Evolutionary conservation across 345 rosid species (phyloP).

Genomic region (Alliaria petiolata): DNA sequence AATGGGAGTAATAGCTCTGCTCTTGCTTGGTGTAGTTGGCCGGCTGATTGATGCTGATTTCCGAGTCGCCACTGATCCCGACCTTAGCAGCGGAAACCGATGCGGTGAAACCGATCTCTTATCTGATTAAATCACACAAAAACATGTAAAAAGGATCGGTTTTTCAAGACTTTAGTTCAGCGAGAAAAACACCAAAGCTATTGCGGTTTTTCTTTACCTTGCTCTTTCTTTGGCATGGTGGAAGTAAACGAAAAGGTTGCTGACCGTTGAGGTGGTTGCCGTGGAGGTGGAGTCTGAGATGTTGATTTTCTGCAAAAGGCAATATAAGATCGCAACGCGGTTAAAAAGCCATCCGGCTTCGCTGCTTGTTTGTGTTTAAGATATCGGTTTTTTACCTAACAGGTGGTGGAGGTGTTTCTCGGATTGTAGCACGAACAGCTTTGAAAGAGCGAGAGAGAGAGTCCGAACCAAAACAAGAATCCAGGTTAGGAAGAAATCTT

Average conservation of each 20-base stretch:
- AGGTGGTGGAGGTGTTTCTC: slow-evolving; percentile 49
- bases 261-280: slow-evolving; percentile 54
- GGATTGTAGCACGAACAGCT: slow-evolving; percentile 85
- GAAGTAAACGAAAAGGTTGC: slow-evolving; percentile 78
- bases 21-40: slow-evolving; percentile 64
- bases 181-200: not conserved
- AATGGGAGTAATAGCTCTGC: slow-evolving; percentile 61
- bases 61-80: slow-evolving; percentile 61
- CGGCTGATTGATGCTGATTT: slow-evolving; percentile 51
- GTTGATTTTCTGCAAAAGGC: slow-evolving; percentile 53
- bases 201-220: slow-evolving; percentile 36
- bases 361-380: not conserved
- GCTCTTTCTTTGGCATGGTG: slow-evolving; percentile 52
- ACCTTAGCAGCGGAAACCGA: slow-evolving; percentile 76
- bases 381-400: slow-evolving; percentile 42
- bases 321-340: not conserved
- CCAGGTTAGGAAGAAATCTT: slow-evolving; percentile 5
- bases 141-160: not conserved
- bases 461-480: slow-evolving; percentile 14
- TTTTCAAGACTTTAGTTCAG: not conserved
- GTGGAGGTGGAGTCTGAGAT: slow-evolving; percentile 62
- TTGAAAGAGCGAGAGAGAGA: not conserved
- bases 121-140: slow-evolving; percentile 41
- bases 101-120: slow-evolving; percentile 68
- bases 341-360: not conserved